A percentile compares a stretch with the other conserved stretches of the same genome.
These are phyloP conservation scores for Tetrahymena thermophila DNA, from an alignment of 73 alveolate species.

Conservation along the genomic window DNA sequence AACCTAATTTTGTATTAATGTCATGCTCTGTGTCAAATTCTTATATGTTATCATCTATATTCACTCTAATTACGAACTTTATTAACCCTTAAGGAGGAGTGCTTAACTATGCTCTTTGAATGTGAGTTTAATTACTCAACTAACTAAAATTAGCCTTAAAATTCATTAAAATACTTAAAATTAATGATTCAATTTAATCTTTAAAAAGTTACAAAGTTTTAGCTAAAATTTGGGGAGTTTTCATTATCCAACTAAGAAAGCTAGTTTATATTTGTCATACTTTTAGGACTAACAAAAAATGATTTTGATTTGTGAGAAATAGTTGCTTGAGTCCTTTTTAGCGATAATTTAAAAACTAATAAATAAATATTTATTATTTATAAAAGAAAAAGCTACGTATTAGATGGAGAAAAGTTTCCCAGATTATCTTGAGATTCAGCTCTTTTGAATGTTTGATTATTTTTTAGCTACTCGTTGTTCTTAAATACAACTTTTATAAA, in stretches of 20 bases:
- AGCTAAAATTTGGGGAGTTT: background rate
- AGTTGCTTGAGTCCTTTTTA: background rate
- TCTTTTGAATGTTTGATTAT: background rate
- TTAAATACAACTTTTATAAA: background rate
- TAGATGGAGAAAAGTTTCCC: background rate
- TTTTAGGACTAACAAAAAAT: background rate
- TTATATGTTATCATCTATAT: background rate
- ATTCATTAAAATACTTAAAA: background rate
- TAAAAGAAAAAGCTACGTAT: background rate
- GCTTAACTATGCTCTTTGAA: background rate
- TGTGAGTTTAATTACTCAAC: background rate
- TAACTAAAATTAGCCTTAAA: background rate
- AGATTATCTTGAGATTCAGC: background rate
- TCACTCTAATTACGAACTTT: background rate
- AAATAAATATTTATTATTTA: background rate
- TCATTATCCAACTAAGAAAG: background rate
- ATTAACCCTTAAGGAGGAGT: background rate
- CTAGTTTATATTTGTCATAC: background rate
- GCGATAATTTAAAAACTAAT: background rate
- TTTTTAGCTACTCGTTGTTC: background rate
- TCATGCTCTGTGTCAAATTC: background rate
- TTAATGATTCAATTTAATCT: background rate
- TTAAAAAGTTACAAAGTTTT: background rate
- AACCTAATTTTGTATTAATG: background rate
- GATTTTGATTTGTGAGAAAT: background rate